phyloP scores from a whole-genome alignment of 345 rosid species.

The Bretschneidera sinensis region DNA sequence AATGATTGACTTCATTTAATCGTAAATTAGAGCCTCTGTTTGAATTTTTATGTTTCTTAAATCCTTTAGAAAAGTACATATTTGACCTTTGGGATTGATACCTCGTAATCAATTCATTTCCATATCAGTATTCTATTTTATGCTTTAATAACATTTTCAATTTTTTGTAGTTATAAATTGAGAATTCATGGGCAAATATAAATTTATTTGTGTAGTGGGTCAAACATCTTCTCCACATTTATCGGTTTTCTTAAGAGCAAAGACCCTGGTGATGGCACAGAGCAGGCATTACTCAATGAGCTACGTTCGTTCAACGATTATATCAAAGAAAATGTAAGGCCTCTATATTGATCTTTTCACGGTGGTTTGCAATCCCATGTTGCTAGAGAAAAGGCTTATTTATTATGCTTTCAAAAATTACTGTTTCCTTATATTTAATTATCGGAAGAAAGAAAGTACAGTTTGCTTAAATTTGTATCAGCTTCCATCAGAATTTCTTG shows the following conservation, averaged over 20 bases:
- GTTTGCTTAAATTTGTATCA: too few relatives aligned
- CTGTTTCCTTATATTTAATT: too few relatives aligned
- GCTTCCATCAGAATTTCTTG: too few relatives aligned
- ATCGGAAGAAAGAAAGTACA: too few relatives aligned
- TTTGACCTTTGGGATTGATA: neutral
- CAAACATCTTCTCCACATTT: constrained; percentile 81
- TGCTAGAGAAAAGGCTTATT: neutral
- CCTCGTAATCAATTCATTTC: neutral
- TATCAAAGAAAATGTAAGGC: constrained; percentile 57
- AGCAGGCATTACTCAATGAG: constrained; percentile 68
- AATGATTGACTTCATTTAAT: too few relatives aligned
- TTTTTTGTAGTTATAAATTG: neutral
- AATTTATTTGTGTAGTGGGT: constrained; percentile 53
- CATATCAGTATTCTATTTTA: neutral
- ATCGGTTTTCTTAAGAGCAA: constrained; percentile 91
- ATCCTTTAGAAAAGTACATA: too few relatives aligned
- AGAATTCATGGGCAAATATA: constrained; percentile 11
- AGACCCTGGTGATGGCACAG: constrained; percentile 74
- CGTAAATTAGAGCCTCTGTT: too few relatives aligned
- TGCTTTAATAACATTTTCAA: neutral
- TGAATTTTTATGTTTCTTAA: too few relatives aligned
- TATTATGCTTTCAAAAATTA: neutral
- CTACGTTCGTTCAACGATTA: constrained; percentile 58
- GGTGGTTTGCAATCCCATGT: neutral
- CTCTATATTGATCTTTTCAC: constrained; percentile 15